Base-by-base conservation (phyloP, 164 flowering plant genomes). In the Tinospora cordifolia region DNA sequence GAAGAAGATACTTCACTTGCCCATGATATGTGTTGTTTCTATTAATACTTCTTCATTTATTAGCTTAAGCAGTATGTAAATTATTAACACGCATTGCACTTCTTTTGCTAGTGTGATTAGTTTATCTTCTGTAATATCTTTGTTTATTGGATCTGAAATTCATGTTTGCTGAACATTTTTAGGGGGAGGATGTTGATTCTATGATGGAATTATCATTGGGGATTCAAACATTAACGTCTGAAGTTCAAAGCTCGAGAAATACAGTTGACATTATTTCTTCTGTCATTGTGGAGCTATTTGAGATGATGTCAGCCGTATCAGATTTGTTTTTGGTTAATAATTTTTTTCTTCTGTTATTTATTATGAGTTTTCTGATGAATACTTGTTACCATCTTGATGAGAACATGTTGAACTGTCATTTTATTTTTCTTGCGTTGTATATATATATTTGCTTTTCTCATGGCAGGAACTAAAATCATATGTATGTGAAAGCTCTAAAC, bases 391-490 rank as follows among this genome's bases (percentile, higher is more conserved):
- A 13, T 15, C 30, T 26, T 30, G 2, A 26, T 9, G 39, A 26
- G 19, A 26, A 8, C 21, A 7, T 51, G 21, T 51, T 17, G 8
- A 15, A n/a, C 8, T 51, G 22, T 36, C 59, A 57, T 12, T 49
- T 67, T 24, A 19, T 22, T 8, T 65, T 13, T 39, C 41, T 6
- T 65, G 22, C 14, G 59, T 59, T 10, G 39, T 44, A 22, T 46
- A 22, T 44, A 11, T 12, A 3, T 26, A 21, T 36, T 76, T 15
- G n/a, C 19, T 51, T 6, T 17, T 17, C 21, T 51, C 59, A 6
- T 51, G 59, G 69, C 87, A 94, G 99, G 93, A 88, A 30, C 76
- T 89, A 26, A 87, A 80, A 77, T 70, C 81, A 67, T 71, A 70
- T 58, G 19, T 75, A 14, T 27, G 69, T 62, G 75, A 85, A 71